Conservation (phyloP, 169 alveolate species). For the Plasmodium coatneyi region DNA sequence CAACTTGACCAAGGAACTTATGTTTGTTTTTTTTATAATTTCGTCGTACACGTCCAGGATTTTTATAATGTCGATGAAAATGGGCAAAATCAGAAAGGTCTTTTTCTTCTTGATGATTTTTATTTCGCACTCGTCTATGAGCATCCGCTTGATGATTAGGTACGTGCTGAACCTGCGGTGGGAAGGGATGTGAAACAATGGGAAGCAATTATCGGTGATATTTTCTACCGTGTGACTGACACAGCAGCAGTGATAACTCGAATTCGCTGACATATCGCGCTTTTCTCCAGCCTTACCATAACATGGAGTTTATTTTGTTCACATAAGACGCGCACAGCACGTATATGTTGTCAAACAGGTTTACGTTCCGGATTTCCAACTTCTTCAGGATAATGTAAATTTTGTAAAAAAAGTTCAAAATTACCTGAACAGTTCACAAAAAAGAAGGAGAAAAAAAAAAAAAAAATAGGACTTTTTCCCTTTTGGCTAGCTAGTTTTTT, state of each 20-base stretch:
- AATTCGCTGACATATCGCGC: background rate
- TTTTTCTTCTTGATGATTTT: constrained; percentile 57
- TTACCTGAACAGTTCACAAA: constrained; percentile 60
- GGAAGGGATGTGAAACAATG: background rate
- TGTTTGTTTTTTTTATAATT: constrained; percentile 64
- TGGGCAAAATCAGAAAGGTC: constrained; percentile 54
- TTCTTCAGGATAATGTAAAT: constrained; percentile 56
- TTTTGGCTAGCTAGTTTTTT: constrained; percentile 28
- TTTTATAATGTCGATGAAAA: constrained; percentile 70
- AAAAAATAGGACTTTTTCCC: background rate
- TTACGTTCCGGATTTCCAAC: constrained; percentile 63
- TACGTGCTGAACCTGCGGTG: constrained; percentile 58
- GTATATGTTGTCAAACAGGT: constrained; percentile 69
- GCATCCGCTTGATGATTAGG: constrained; percentile 63
- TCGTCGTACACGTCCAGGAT: constrained; percentile 69
- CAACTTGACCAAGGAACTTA: constrained; percentile 17
- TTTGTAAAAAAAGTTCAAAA: constrained; percentile 63
- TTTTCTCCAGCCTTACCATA: constrained; percentile 35
- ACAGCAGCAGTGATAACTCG: background rate
- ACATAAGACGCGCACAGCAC: constrained; percentile 64
- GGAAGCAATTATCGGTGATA: background rate
- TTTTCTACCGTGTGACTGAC: background rate
- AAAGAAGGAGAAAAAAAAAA: background rate
- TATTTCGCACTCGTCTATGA: constrained; percentile 73
- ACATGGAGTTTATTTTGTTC: constrained; percentile 65